A percentile compares a stretch with the other conserved stretches of the same genome.
These are phyloP conservation scores for Termitomyces sp. DNA, from an alignment of 768 basidiomycete genomes.

Conservation along the genomic window DNA sequence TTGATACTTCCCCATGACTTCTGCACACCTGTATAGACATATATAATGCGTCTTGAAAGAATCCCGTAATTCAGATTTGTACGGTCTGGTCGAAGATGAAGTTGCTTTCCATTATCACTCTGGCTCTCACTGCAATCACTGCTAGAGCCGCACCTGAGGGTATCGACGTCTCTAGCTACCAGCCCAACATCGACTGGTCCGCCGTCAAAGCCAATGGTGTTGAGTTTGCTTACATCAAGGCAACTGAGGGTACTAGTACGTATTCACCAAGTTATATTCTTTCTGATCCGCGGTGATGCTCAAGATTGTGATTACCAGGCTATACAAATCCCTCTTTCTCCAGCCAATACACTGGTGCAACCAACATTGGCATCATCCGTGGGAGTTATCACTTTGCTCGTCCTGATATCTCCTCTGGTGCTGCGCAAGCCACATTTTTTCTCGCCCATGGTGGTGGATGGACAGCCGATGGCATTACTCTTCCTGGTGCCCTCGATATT, in stretches of 20 bases:
- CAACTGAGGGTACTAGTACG: constrained; percentile 40
- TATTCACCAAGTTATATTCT: not conserved
- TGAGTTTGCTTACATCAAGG: constrained; percentile 59
- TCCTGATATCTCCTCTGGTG: constrained; percentile 47
- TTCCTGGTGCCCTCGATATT: constrained; percentile 60
- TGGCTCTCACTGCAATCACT: constrained; percentile 4
- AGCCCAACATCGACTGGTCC: constrained; percentile 45
- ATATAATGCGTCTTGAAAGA: not conserved
- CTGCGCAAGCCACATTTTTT: constrained; percentile 55
- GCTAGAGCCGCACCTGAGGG: constrained; percentile 33
- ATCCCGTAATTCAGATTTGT: not conserved
- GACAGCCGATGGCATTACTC: constrained; percentile 30
- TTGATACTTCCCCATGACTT: not conserved
- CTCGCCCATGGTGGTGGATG: constrained; percentile 42
- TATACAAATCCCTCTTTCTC: constrained; percentile 41
- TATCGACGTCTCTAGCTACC: constrained; percentile 51
- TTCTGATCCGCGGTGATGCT: not conserved
- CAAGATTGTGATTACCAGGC: constrained; percentile 11
- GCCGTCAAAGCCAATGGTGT: constrained; percentile 46
- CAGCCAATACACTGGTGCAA: constrained; percentile 50
- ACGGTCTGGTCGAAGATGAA: too few relatives aligned
- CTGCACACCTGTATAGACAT: not conserved
- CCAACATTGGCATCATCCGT: constrained; percentile 48
- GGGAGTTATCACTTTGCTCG: constrained; percentile 41
- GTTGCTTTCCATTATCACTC: not conserved